A percentile compares a stretch with the other conserved stretches of the same genome.
These are phyloP conservation scores for Chaetoscypha palmicola DNA, from an alignment of 2,329 filamentous ascomycete species.

Conservation along the genomic window DNA sequence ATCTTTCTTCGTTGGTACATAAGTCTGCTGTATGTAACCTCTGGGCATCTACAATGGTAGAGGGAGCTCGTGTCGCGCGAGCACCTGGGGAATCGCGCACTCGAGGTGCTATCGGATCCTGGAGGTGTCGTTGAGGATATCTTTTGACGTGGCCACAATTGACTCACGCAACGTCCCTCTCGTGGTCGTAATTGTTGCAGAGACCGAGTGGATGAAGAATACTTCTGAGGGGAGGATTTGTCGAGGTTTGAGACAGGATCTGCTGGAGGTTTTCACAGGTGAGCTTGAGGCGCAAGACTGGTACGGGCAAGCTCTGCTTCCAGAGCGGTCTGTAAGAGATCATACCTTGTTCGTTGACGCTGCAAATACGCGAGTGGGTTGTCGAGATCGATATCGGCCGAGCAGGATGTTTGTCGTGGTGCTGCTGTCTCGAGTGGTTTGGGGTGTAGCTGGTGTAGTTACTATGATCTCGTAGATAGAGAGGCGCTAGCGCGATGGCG, in stretches of 20 bases:
- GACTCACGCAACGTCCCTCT: neutral
- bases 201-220: neutral
- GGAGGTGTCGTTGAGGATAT: neutral
- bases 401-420: constrained; percentile 18
- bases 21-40: constrained; percentile 23
- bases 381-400: constrained; percentile 2
- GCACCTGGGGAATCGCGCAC: constrained; percentile 1
- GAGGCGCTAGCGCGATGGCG: constrained; percentile 1
- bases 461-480: neutral
- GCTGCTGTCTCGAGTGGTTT: constrained; percentile 14
- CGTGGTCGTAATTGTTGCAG: no score
- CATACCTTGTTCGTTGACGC: neutral
- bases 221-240: neutral
- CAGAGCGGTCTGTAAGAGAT: neutral
- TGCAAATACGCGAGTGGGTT: neutral
- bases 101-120: constrained; percentile 1
- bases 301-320: neutral
- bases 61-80: constrained; percentile 4
- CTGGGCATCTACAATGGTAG: constrained; percentile 25
- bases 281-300: constrained; percentile 7
- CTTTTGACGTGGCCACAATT: constrained; percentile 3
- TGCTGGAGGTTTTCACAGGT: neutral
- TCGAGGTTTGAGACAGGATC: neutral
- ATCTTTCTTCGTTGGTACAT: constrained; percentile 32
- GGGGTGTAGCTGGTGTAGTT: neutral